Base-by-base conservation (phyloP, 345 rosid species). In the Melaleuca quinquenervia region DNA sequence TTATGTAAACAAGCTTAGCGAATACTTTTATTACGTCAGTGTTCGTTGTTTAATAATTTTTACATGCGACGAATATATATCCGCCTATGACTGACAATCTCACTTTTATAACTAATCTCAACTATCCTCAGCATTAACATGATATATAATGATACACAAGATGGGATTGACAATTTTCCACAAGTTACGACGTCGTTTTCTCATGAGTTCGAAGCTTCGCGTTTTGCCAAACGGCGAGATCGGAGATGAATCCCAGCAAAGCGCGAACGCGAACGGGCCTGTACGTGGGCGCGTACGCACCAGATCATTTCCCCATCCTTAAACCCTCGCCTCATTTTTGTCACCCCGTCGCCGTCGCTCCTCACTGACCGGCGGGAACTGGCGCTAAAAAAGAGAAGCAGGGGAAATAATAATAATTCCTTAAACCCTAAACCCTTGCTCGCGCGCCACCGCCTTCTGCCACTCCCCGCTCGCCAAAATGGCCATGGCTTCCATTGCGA, bases 401-500 rank as follows among this genome's bases (percentile, higher is more conserved):
- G 41, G 41, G 41, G 41, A 52, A 15, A 16, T 6, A 13, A 58
- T 75, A 15, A 16, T 6, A 13, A 58, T 75, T 82, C 83, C 90
- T 88, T 88, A 91, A 91, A 86, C 93, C 94, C 90, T 93, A 85
- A 84, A 84, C 85, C 78, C 26, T 76, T 44, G 15, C 50, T 26
- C 84, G 1, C 56, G 13, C 15, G 3, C 84, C 83, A 56, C 87
- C 20, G 20, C 45, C 12, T 50, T 20, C 41, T 84, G 14, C 82
- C n/a, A 6, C 36, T 53, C 52, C 22, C 74, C 36, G 20, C 54
- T 83, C 3, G 51, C 75, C 53, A 8, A 50, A 44, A 82, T 82
- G 84, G 44, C 87, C 83, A 95, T 95, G 94, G 89, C 94, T 60
- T 89, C 92, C 45, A 82, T 95, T 16, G 95, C 90, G 53, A 89